Base-by-base conservation (phyloP, 805 yeast species). In the Metschnikowia orientalis region DNA sequence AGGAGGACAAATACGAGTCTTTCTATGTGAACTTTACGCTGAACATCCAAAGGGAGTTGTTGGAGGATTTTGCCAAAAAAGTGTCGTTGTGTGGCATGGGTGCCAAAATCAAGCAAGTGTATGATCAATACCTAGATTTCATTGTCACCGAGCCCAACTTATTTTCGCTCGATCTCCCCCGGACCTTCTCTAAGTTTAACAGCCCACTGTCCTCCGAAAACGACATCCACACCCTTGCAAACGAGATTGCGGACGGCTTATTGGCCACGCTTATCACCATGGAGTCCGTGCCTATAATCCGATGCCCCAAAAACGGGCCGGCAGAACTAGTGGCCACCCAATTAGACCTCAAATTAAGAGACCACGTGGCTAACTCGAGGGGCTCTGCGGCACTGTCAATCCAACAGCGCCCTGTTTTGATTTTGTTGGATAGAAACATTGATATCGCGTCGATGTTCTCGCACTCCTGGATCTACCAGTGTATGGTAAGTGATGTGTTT, bases 391-490 rank as follows among this genome's bases (percentile, higher is more conserved):
- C 48, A 25, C 54, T 47, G 30, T 36, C 56, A 24, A 33, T 52
- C 44, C 46, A 69, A 23, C 81, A 79, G 37, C 68, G 95, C 40
- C 75, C 82, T 3, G 96, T 90, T 8, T 66, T 92, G 47, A 71
- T 94, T 19, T 58, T 92, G 24, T 61, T 92, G 27, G 99, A 92
- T 60, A 73, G 99, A 57, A 85, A 82, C 53, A 70, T 92, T 38
- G 97, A 92, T 59, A 68, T 92, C 41, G 81, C 92, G 2, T 81
- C 95, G 10, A 90, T 92, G 97, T 80, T 92, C 58, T 76, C 90
- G 1, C 99, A 92, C 61, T 86, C 97, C 8, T 90, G 97, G 97
- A 89, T 94, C 30, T 92, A 92, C 57, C 95, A 90, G 63, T 88
- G 96, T 51, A 79, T 92, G 76, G 92, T 92, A 12, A 84, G 89